Percentiles rank a stretch among this genome's conserved stretches.
phyloP scores from a whole-genome alignment of 768 basidiomycete genomes.

The Pleurotus pulmonarius region DNA sequence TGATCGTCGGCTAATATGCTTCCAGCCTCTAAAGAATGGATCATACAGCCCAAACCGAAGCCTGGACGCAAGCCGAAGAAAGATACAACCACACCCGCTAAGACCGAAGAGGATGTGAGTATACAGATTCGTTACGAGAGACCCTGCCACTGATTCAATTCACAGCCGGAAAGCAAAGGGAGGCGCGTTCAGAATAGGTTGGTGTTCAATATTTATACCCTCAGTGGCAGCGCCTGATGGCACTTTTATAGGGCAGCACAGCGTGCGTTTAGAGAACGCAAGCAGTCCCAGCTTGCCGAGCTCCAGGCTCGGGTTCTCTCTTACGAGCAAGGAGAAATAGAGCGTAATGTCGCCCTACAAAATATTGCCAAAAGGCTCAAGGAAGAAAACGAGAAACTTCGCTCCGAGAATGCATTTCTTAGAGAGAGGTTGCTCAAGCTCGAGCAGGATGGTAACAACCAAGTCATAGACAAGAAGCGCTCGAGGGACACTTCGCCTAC shows the following conservation, averaged over 20 bases:
- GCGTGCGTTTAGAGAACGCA: constrained; percentile 86
- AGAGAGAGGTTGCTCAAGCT: constrained; percentile 44
- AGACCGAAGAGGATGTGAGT: constrained; percentile 51
- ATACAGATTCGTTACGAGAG: background rate
- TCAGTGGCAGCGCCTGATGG: constrained; percentile 11
- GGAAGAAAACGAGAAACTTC: constrained; percentile 79
- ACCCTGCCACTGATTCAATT: constrained; percentile 9
- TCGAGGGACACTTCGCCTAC: constrained; percentile 48
- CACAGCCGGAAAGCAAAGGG: constrained; percentile 50
- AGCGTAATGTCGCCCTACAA: constrained; percentile 82
- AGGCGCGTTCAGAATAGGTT: constrained; percentile 78
- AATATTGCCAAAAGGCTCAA: constrained; percentile 79
- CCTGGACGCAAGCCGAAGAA: constrained; percentile 88
- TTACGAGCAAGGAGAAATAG: constrained; percentile 89
- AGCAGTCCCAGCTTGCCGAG: constrained; percentile 84
- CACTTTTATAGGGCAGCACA: constrained; percentile 65
- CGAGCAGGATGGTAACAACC: constrained; percentile 31
- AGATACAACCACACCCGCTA: constrained; percentile 35
- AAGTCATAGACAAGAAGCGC: constrained; percentile 51
- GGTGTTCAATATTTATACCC: constrained; percentile 9
- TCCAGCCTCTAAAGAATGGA: constrained; percentile 86
- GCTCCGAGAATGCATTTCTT: constrained; percentile 61
- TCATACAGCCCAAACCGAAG: constrained; percentile 82
- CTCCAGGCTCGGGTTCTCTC: constrained; percentile 81
- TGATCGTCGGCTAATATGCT: constrained; percentile 6